A percentile compares a stretch with the other conserved stretches of the same genome.
Evolutionary conservation across 2,329 filamentous ascomycete species (phyloP).

Genomic region (Helotiales sp.): DNA sequence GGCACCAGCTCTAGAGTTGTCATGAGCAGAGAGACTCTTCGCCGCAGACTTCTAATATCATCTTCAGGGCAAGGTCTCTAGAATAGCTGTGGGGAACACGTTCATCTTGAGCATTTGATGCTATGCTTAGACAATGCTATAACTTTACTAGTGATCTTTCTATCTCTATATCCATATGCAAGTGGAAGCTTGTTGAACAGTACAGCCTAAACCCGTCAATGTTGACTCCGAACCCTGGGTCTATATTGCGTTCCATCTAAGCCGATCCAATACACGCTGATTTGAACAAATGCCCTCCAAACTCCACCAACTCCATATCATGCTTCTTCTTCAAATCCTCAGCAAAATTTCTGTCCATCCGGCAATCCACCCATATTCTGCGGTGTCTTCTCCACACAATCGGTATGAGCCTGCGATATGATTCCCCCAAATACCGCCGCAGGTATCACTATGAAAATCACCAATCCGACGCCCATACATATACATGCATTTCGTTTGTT

Average conservation of each 20-base stretch:
- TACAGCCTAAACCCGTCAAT: neutral
- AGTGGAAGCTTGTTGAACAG: too few species aligned
- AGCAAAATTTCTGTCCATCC: neutral
- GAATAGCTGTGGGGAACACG: too few species aligned
- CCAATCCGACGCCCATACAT: neutral
- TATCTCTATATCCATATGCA: neutral
- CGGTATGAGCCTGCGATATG: neutral
- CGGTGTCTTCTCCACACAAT: neutral
- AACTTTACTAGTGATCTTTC: too few species aligned
- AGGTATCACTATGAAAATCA: neutral
- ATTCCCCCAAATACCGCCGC: conserved; percentile 1
- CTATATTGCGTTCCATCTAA: too few species aligned
- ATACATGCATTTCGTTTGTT: conserved; percentile 1
- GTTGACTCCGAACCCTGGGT: neutral
- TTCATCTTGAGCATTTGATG: too few species aligned
- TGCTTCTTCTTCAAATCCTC: neutral
- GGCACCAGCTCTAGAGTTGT: too few species aligned
- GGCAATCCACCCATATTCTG: neutral
- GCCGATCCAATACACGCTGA: too few species aligned
- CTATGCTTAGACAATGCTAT: too few species aligned
- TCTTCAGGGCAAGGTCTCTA: too few species aligned
- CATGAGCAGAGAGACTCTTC: too few species aligned
- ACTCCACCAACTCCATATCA: neutral
- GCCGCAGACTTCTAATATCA: too few species aligned
- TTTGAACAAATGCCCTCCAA: neutral